Conservation (phyloP, 306 rosid species). For the Medicago ruthenica region DNA sequence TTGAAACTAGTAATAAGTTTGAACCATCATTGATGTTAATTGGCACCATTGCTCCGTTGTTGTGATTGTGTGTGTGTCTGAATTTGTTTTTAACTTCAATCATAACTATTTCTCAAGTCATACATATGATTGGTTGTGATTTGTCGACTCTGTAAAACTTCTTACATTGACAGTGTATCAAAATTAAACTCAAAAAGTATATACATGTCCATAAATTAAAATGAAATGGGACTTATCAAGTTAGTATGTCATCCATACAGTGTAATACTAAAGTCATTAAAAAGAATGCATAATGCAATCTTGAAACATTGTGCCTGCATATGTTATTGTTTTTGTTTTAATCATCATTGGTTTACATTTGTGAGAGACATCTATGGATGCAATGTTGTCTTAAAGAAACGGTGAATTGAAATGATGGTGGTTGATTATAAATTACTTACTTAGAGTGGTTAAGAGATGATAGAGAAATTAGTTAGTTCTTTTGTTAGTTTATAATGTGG, state of each 20-base stretch:
- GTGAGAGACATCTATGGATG: not conserved
- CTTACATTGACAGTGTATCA: too few relatives aligned
- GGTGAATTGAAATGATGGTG: not conserved
- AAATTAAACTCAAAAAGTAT: too few relatives aligned
- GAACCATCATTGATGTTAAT: not conserved
- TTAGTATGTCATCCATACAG: not conserved
- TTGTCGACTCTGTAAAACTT: too few relatives aligned
- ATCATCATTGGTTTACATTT: not conserved
- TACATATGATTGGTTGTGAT: too few relatives aligned
- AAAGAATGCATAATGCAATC: conserved; percentile 5
- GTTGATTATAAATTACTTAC: conserved; percentile 18
- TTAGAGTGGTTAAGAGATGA: too few relatives aligned
- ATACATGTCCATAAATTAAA: not conserved
- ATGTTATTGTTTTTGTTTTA: not conserved
- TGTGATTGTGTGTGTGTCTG: not conserved
- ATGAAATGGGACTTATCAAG: not conserved
- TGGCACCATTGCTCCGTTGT: conserved; percentile 16
- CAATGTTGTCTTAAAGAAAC: not conserved
- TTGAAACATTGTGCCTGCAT: not conserved
- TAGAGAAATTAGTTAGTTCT: too few relatives aligned
- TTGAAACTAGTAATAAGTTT: conserved; percentile 25
- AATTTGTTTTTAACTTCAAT: too few relatives aligned
- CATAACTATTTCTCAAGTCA: too few relatives aligned
- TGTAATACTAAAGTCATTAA: not conserved
- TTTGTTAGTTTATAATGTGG: too few relatives aligned